Evolutionary conservation across 2,329 filamentous ascomycete species (phyloP).

Genomic region (Zalaria sp.): DNA sequence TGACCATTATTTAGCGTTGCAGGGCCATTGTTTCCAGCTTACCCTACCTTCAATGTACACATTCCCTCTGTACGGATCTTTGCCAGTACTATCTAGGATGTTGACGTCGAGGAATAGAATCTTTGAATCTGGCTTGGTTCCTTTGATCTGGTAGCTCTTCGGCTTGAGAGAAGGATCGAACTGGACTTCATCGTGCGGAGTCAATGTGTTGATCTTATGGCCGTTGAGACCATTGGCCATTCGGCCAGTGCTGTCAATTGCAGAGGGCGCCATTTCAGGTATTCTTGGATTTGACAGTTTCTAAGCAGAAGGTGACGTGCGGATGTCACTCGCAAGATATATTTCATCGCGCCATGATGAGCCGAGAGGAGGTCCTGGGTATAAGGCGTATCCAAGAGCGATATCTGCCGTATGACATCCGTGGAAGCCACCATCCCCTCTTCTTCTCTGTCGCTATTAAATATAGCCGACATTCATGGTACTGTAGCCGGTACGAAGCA

Average conservation of each 20-base stretch:
- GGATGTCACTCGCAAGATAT: no score
- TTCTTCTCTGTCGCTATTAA: no score
- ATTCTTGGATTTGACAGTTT: no score
- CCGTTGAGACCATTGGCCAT: constrained; percentile 9
- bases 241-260: constrained; percentile 4
- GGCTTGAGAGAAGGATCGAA: constrained; percentile 20
- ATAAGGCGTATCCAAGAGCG: no score
- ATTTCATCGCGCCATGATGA: no score
- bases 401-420: no score
- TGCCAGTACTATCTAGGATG: constrained; percentile 26
- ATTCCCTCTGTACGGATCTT: constrained; percentile 23
- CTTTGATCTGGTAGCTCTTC: constrained; percentile 20
- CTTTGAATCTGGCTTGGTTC: constrained; percentile 19
- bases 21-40: no score
- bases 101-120: constrained; percentile 25
- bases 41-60: constrained; percentile 23
- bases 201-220: neutral
- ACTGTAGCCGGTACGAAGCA: no score
- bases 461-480: no score
- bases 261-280: constrained; percentile 4
- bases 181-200: constrained; percentile 12
- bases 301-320: no score
- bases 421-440: no score
- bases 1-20: neutral
- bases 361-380: no score